Conservation (phyloP, 257 asterid species). For the Nicotiana knightiana region DNA sequence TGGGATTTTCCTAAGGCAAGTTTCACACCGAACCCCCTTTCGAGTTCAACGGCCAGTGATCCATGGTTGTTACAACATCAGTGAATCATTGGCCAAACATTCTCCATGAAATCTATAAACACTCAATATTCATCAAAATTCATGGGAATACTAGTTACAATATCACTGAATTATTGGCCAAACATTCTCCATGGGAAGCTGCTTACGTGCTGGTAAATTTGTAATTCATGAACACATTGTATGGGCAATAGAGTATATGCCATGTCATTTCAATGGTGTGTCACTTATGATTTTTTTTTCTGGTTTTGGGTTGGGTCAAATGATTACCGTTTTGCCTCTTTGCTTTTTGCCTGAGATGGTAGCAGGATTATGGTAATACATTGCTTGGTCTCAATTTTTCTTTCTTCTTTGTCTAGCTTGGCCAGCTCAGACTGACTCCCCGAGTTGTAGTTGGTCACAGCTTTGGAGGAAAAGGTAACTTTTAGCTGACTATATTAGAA, state of each 20-base stretch:
- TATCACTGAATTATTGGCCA: neutral
- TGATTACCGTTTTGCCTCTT: neutral
- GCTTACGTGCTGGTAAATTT: neutral
- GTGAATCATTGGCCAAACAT: too few relatives aligned
- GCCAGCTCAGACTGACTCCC: slow-evolving; percentile 81
- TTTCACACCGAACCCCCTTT: too few relatives aligned
- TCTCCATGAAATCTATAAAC: too few relatives aligned
- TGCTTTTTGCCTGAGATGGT: neutral
- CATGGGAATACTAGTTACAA: too few relatives aligned
- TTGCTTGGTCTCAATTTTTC: neutral
- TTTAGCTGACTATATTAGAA: neutral
- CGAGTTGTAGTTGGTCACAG: slow-evolving; percentile 95
- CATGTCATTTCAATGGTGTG: neutral
- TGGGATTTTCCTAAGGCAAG: too few relatives aligned
- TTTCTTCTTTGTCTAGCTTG: slow-evolving; percentile 51
- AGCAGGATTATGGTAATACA: neutral
- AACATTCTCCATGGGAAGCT: neutral
- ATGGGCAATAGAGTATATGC: neutral
- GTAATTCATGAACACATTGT: neutral
- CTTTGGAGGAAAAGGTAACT: slow-evolving; percentile 97
- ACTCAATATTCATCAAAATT: too few relatives aligned
- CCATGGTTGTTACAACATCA: too few relatives aligned
- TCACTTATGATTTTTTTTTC: neutral
- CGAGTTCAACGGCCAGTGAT: too few relatives aligned
- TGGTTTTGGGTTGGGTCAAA: neutral